phyloP scores from a whole-genome alignment of 306 rosid genomes.

The Potentilla sterilis region DNA sequence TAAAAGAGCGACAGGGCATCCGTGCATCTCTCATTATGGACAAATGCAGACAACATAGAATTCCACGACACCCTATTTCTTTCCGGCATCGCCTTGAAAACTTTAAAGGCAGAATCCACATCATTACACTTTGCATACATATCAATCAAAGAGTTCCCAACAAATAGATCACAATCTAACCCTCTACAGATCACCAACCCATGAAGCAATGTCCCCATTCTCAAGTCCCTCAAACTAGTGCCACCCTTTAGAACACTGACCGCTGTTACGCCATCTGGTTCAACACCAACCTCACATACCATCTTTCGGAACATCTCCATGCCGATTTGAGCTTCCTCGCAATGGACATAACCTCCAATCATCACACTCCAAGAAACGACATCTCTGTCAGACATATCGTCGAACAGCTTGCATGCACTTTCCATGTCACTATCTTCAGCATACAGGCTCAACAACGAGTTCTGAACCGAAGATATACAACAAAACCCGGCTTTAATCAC shows the following conservation, averaged over 20 bases:
- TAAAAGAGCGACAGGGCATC: slow-evolving; percentile 35
- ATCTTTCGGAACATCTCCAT: slow-evolving; percentile 33
- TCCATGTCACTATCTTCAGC: slow-evolving; percentile 30
- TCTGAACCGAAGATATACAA: slow-evolving; percentile 29
- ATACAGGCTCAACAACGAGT: slow-evolving; percentile 36
- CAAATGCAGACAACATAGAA: slow-evolving; percentile 35
- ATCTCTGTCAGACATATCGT: slow-evolving; percentile 44
- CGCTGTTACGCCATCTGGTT: slow-evolving; percentile 39
- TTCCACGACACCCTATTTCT: slow-evolving; percentile 50
- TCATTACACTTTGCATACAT: slow-evolving; percentile 42
- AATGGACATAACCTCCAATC: slow-evolving; percentile 38
- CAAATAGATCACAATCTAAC: slow-evolving; percentile 36
- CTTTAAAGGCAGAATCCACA: slow-evolving; percentile 30
- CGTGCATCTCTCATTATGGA: slow-evolving; percentile 33
- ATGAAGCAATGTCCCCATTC: slow-evolving; percentile 34
- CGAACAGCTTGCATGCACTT: slow-evolving; percentile 38
- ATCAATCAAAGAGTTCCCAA: slow-evolving; percentile 49
- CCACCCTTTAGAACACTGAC: slow-evolving; percentile 50
- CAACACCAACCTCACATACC: slow-evolving; percentile 30
- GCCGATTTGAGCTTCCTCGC: slow-evolving; percentile 32
- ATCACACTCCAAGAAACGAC: slow-evolving; percentile 48
- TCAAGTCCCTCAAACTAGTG: slow-evolving; percentile 24
- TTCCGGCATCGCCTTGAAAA: slow-evolving; percentile 30
- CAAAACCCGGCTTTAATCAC: slow-evolving; percentile 26
- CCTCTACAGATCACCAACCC: slow-evolving; percentile 46